A percentile compares a stretch with the other conserved stretches of the same genome.
Conservation (phyloP, 768 basidiomycete species). For the Hemileccinum rubropunctum region DNA sequence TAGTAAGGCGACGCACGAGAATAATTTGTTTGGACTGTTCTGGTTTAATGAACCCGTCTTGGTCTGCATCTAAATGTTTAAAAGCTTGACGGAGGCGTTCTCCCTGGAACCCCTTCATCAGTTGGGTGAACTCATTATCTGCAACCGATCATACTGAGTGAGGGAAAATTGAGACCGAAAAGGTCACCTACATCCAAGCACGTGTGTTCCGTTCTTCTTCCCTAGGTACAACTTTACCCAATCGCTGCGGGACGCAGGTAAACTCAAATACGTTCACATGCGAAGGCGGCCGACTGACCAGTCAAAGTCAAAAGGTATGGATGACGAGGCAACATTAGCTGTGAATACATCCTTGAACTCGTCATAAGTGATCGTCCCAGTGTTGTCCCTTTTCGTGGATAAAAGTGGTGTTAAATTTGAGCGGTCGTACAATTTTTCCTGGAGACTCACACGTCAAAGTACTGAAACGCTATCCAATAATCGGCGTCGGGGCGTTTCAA, state of each 20-base stretch:
- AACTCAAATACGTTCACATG: not conserved
- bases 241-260: slow-evolving; percentile 48
- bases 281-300: slow-evolving; percentile 46
- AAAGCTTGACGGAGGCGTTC: slow-evolving; percentile 97
- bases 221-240: slow-evolving; percentile 98
- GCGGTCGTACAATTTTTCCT: not conserved
- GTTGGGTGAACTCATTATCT: slow-evolving; percentile 97
- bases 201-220: slow-evolving; percentile 86
- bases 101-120: slow-evolving; percentile 98
- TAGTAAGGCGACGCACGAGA: slow-evolving; percentile 51
- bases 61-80: slow-evolving; percentile 83
- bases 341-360: slow-evolving; percentile 93
- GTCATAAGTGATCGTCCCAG: slow-evolving; percentile 90
- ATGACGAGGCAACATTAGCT: slow-evolving; percentile 70
- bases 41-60: slow-evolving; percentile 91
- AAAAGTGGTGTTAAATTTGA: slow-evolving; percentile 6
- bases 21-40: slow-evolving; percentile 96
- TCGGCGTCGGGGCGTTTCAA: slow-evolving; percentile 95
- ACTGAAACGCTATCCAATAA: slow-evolving; percentile 95
- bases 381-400: slow-evolving; percentile 60
- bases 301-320: slow-evolving; percentile 94
- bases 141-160: slow-evolving; percentile 10
- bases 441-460: slow-evolving; percentile 85
- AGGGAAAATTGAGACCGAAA: not conserved
- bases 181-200: slow-evolving; percentile 75